These are phyloP conservation scores for Suhomyces yuchorum DNA, from an alignment of 1,139 yeast species.

Conservation along the genomic window DNA sequence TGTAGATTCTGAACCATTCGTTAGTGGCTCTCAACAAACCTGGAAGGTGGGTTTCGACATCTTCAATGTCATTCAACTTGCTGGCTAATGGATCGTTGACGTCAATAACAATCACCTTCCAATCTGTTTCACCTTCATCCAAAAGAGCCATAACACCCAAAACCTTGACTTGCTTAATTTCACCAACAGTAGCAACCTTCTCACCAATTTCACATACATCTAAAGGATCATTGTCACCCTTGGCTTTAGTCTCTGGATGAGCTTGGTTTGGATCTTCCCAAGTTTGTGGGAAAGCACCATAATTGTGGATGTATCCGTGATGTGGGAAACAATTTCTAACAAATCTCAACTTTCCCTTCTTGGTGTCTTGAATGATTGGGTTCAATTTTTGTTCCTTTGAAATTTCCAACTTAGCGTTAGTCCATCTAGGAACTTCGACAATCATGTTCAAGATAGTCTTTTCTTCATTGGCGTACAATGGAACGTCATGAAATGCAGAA, in stretches of 20 bases:
- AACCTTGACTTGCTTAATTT: constrained; percentile 81
- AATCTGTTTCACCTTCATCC: constrained; percentile 97
- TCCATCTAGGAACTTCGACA: constrained; percentile 95
- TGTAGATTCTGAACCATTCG: constrained; percentile 94
- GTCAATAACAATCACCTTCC: constrained; percentile 92
- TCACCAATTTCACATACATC: constrained; percentile 96
- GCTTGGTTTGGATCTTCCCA: constrained; percentile 75
- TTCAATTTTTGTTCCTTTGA: constrained; percentile 71
- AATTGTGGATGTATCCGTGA: constrained; percentile 94
- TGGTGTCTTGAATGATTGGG: constrained; percentile 92
- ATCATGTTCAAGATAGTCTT: constrained; percentile 78
- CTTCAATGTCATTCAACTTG: constrained; percentile 74
- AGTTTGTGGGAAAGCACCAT: constrained; percentile 98
- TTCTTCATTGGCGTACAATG: constrained; percentile 66
- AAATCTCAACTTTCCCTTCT: constrained; percentile 83
- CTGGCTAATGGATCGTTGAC: constrained; percentile 77
- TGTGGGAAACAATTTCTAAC: constrained; percentile 94
- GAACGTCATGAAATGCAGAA: constrained; percentile 89
- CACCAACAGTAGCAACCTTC: constrained; percentile 66
- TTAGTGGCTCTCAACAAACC: constrained; percentile 81
- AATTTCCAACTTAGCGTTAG: constrained; percentile 91
- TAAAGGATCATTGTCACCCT: constrained; percentile 94
- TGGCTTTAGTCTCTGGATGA: constrained; percentile 41
- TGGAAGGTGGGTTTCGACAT: constrained; percentile 81
- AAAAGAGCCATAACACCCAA: constrained; percentile 91